A percentile compares a stretch with the other conserved stretches of the same genome.
These are phyloP conservation scores for Vanderwaltozyma yarrowii DNA, from an alignment of 805 yeast genomes.

Conservation along the genomic window DNA sequence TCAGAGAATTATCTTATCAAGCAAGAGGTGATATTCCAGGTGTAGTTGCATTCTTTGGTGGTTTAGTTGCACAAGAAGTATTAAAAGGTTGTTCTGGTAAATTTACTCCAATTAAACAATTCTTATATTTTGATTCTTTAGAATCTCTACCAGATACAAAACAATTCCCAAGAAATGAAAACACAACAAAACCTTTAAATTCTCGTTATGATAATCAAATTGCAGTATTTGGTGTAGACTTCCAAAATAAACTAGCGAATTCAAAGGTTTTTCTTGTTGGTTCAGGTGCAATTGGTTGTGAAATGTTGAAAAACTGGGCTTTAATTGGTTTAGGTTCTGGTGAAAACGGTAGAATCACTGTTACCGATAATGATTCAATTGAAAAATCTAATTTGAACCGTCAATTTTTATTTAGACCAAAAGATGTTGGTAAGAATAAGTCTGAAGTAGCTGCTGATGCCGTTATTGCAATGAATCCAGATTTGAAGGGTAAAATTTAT, in stretches of 20 bases:
- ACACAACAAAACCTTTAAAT: conserved; percentile 62
- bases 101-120: conserved; percentile 87
- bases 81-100: conserved; percentile 92
- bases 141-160: conserved; percentile 71
- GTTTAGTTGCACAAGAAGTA: conserved; percentile 92
- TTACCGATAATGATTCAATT: conserved; percentile 91
- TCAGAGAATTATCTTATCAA: conserved; percentile 69
- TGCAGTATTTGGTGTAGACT: conserved; percentile 82
- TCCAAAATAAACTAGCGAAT: conserved; percentile 64
- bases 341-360: conserved; percentile 68
- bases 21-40: conserved; percentile 91
- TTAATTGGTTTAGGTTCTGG: conserved; percentile 93
- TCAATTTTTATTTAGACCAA: conserved; percentile 90
- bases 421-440: conserved; percentile 86
- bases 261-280: conserved; percentile 86
- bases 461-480: conserved; percentile 78
- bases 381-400: conserved; percentile 94
- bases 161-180: conserved; percentile 51
- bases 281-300: conserved; percentile 98
- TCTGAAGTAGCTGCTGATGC: conserved; percentile 87
- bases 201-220: conserved; percentile 91
- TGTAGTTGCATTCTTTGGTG: conserved; percentile 82
- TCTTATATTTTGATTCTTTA: conserved; percentile 85
- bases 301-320: conserved; percentile 97
- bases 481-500: conserved; percentile 64